These are phyloP conservation scores for Thermoascus crustaceus DNA, from an alignment of 2,329 filamentous ascomycete species.

Conservation along the genomic window DNA sequence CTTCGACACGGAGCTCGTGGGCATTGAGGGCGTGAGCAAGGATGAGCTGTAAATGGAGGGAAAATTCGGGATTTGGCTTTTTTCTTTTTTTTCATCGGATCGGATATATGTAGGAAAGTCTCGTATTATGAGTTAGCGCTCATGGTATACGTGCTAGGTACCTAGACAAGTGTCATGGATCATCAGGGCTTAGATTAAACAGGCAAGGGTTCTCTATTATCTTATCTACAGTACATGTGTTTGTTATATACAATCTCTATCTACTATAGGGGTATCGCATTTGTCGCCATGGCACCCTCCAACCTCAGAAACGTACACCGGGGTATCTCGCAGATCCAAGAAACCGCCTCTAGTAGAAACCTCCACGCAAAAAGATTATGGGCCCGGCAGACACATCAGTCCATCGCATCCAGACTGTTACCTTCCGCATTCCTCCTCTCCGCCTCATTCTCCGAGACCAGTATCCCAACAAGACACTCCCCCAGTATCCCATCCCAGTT, in stretches of 20 bases:
- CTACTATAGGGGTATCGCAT: constrained; percentile 10
- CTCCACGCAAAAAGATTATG: too few relatives aligned
- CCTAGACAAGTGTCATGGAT: too few relatives aligned
- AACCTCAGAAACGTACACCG: constrained; percentile 3
- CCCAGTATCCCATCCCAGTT: constrained; percentile 60
- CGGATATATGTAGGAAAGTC: too few relatives aligned
- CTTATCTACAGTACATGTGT: constrained; percentile 2
- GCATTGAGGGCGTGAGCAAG: constrained; percentile 63
- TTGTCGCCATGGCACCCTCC: constrained; percentile 3
- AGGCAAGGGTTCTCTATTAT: too few relatives aligned
- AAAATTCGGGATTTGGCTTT: too few relatives aligned
- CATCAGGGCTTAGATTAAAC: too few relatives aligned
- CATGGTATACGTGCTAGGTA: too few relatives aligned
- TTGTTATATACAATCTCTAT: constrained; percentile 10
- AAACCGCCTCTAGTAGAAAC: too few relatives aligned
- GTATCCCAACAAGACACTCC: constrained; percentile 53
- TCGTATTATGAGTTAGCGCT: too few relatives aligned
- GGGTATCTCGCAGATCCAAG: too few relatives aligned
- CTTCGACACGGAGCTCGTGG: constrained; percentile 85
- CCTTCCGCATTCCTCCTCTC: constrained; percentile 20
- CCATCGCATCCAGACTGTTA: constrained; percentile 50
- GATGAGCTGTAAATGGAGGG: constrained; percentile 39
- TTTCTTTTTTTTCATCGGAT: too few relatives aligned
- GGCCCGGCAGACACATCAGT: constrained; percentile 41
- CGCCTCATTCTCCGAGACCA: constrained; percentile 48